phyloP scores from a whole-genome alignment of 2,329 filamentous ascomycete genomes.

The Purpureocillium lavendulum region DNA sequence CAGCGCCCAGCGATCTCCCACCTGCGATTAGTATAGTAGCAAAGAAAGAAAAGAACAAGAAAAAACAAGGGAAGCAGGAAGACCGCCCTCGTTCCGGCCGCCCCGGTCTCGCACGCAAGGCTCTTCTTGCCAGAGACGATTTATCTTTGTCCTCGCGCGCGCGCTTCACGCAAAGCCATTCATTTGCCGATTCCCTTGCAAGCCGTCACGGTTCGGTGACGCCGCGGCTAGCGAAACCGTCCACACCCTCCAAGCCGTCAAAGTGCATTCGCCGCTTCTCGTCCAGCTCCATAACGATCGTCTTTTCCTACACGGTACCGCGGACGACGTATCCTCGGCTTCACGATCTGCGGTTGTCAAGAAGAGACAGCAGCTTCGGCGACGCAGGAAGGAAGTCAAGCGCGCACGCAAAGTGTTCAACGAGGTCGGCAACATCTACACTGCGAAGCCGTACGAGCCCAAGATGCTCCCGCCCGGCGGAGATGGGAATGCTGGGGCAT shows the following conservation, averaged over 20 bases:
- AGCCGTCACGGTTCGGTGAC: background rate
- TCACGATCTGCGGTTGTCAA: conserved; percentile 17
- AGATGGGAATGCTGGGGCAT: conserved; percentile 30
- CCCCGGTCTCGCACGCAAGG: too few relatives aligned
- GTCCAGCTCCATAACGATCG: conserved; percentile 43
- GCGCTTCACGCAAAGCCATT: background rate
- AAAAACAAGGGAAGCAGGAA: conserved; percentile 2
- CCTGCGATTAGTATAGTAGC: too few relatives aligned
- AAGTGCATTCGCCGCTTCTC: conserved; percentile 66
- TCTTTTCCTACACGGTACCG: conserved; percentile 25
- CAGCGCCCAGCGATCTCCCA: too few relatives aligned
- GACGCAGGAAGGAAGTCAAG: conserved; percentile 23
- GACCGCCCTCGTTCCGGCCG: too few relatives aligned
- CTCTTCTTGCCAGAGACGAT: background rate
- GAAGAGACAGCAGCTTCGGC: conserved; percentile 23
- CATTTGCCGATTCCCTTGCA: background rate
- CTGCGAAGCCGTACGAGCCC: conserved; percentile 28
- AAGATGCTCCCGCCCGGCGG: conserved; percentile 38
- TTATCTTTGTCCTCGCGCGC: background rate
- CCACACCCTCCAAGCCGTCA: conserved; percentile 34
- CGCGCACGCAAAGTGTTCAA: conserved; percentile 30
- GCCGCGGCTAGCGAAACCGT: too few relatives aligned
- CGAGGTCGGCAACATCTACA: conserved; percentile 34
- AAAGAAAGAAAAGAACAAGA: background rate
- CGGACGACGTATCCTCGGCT: conserved; percentile 9